Percentiles rank a stretch among this genome's conserved stretches.
These are phyloP conservation scores for Cynara cardunculus DNA, from an alignment of 129 eudicot species.

Conservation along the genomic window DNA sequence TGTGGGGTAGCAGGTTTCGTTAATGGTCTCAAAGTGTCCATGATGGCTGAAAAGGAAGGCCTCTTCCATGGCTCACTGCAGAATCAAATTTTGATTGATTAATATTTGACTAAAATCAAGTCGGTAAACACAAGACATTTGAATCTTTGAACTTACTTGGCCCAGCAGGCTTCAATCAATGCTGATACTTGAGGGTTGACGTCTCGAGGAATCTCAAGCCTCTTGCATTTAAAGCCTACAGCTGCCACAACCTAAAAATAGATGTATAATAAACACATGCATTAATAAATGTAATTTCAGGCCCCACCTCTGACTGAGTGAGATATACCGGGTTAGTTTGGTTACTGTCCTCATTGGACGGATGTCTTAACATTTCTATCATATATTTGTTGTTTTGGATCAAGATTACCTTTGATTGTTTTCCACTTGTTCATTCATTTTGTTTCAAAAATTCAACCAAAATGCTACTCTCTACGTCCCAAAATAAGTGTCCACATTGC, in stretches of 20 bases:
- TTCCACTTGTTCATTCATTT: neutral
- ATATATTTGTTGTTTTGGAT: neutral
- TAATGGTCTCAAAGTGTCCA: constrained; percentile 49
- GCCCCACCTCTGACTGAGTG: neutral
- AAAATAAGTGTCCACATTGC: too few species aligned
- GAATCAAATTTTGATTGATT: neutral
- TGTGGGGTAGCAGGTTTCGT: constrained; percentile 40
- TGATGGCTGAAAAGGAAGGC: constrained; percentile 65
- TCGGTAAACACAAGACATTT: neutral
- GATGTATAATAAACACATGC: neutral
- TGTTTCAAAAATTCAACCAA: neutral
- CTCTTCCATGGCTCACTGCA: constrained; percentile 80
- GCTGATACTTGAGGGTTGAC: constrained; percentile 73
- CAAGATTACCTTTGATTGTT: neutral
- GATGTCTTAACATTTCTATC: neutral
- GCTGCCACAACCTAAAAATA: constrained; percentile 74
- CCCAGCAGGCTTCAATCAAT: constrained; percentile 83
- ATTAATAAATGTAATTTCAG: neutral
- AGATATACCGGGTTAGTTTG: too few species aligned
- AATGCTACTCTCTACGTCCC: too few species aligned
- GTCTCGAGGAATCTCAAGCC: constrained; percentile 74
- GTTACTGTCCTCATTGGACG: too few species aligned
- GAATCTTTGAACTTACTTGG: constrained; percentile 46
- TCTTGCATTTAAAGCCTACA: constrained; percentile 71
- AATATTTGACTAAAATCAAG: neutral